phyloP scores from a whole-genome alignment of 2,329 filamentous ascomycete genomes.

The Fonsecaea monophora region DNA sequence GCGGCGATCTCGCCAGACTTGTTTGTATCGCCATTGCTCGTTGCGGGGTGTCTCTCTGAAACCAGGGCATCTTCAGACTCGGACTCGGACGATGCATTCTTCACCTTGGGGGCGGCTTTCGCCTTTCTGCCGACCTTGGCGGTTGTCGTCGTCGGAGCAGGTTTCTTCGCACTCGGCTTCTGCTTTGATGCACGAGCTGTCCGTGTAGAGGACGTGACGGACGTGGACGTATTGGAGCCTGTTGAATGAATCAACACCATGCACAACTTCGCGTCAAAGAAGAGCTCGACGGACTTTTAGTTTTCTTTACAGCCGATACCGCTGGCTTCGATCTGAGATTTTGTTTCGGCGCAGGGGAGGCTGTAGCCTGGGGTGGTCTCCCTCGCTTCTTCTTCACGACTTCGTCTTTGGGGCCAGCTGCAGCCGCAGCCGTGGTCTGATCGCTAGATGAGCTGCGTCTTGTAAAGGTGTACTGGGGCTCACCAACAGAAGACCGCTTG shows the following conservation, averaged over 20 bases:
- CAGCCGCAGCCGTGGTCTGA: conserved; percentile 11
- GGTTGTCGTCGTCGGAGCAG: background rate
- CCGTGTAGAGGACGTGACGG: background rate
- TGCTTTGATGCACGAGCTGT: background rate
- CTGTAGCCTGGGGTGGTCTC: conserved; percentile 18
- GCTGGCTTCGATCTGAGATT: background rate
- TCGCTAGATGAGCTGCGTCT: conserved; percentile 22
- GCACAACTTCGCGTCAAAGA: background rate
- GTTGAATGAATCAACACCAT: background rate
- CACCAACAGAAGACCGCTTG: conserved; percentile 31
- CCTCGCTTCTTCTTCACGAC: conserved; percentile 18
- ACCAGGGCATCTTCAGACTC: conserved; percentile 5
- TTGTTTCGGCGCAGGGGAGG: conserved; percentile 15
- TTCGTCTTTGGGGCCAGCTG: conserved; percentile 1
- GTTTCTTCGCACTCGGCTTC: background rate
- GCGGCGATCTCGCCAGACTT: conserved; percentile 19
- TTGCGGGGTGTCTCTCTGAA: conserved; percentile 24
- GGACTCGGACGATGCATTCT: background rate
- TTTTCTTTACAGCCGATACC: background rate
- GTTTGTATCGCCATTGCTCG: conserved; percentile 26
- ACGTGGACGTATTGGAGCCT: conserved; percentile 1
- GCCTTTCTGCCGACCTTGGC: conserved; percentile 18
- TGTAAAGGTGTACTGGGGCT: conserved; percentile 33
- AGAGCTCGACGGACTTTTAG: conserved; percentile 1
- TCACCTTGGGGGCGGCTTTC: background rate